phyloP scores from a whole-genome alignment of 2,329 filamentous ascomycete species.

The Colletotrichum spaethianum region DNA sequence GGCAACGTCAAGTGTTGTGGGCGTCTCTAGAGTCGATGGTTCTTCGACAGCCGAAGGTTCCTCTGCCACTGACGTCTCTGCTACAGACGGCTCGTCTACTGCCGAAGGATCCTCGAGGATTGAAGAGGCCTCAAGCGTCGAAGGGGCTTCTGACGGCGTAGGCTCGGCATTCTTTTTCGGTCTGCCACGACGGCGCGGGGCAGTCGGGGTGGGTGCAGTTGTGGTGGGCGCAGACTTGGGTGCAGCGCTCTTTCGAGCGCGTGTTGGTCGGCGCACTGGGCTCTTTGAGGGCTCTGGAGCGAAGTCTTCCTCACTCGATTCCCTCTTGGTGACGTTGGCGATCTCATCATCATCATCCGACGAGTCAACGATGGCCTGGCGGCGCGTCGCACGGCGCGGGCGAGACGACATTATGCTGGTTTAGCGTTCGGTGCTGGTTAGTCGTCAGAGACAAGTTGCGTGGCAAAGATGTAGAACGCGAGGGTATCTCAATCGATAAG shows the following conservation, averaged over 20 bases:
- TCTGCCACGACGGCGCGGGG: slow-evolving; percentile 54
- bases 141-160: slow-evolving; percentile 46
- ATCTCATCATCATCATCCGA: slow-evolving; percentile 80
- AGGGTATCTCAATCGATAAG: slow-evolving; percentile 34
- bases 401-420: slow-evolving; percentile 44
- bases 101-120: slow-evolving; percentile 3
- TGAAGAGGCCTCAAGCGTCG: slow-evolving; percentile 1
- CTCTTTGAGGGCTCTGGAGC: slow-evolving; percentile 78
- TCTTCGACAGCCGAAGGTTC: slow-evolving; percentile 50
- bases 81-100: slow-evolving; percentile 4
- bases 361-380: slow-evolving; percentile 82
- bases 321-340: slow-evolving; percentile 66
- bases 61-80: neutral
- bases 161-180: slow-evolving; percentile 57
- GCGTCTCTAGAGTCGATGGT: slow-evolving; percentile 58
- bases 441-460: slow-evolving; percentile 5
- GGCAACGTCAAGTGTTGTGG: slow-evolving; percentile 12
- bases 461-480: slow-evolving; percentile 1
- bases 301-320: slow-evolving; percentile 83
- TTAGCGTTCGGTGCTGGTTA: slow-evolving; percentile 1
- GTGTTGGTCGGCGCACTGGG: slow-evolving; percentile 64
- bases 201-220: slow-evolving; percentile 45
- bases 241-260: slow-evolving; percentile 58
- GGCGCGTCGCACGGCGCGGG: slow-evolving; percentile 70
- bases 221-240: slow-evolving; percentile 60